A percentile compares a stretch with the other conserved stretches of the same genome.
These are phyloP conservation scores for Solioccasus polychromus DNA, from an alignment of 768 basidiomycete species.

Conservation along the genomic window DNA sequence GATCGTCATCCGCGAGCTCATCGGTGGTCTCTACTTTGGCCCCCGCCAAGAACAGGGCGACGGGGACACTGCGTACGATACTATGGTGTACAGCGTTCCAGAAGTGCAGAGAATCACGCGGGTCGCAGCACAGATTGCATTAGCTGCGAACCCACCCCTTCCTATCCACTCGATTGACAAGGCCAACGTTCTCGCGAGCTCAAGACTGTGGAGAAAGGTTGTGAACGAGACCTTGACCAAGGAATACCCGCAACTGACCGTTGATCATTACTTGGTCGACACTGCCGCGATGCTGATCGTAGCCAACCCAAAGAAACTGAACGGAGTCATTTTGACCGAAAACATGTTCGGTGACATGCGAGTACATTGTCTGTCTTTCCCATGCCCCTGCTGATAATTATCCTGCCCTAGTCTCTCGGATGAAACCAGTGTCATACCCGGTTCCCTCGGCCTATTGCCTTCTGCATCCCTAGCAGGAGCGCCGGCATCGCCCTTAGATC, in stretches of 20 bases:
- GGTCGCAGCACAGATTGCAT: conserved; percentile 91
- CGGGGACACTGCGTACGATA: conserved; percentile 81
- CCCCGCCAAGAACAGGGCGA: conserved; percentile 83
- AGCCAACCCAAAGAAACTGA: conserved; percentile 83
- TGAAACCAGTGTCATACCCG: conserved; percentile 95
- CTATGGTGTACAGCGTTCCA: conserved; percentile 85
- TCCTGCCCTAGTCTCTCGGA: conserved; percentile 76
- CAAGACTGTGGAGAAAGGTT: conserved; percentile 90
- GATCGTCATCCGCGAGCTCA: conserved; percentile 94
- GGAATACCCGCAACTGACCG: conserved; percentile 84
- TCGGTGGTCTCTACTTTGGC: conserved; percentile 96
- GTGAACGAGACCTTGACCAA: conserved; percentile 79
- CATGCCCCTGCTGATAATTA: conserved; percentile 1
- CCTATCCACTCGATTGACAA: conserved; percentile 95
- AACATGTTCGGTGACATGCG: conserved; percentile 98
- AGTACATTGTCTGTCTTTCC: conserved; percentile 28
- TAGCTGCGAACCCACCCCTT: conserved; percentile 78
- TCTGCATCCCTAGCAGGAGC: conserved; percentile 95
- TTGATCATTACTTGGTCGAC: conserved; percentile 94
- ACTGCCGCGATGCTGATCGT: conserved; percentile 96
- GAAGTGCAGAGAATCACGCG: conserved; percentile 95
- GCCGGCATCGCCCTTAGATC: conserved; percentile 50
- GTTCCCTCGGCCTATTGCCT: conserved; percentile 92
- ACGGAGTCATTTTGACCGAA: conserved; percentile 93
- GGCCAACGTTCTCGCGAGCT: conserved; percentile 96